These are phyloP conservation scores for Cladosporium austrohemisphaericum DNA, from an alignment of 2,329 filamentous ascomycete genomes.

Conservation along the genomic window DNA sequence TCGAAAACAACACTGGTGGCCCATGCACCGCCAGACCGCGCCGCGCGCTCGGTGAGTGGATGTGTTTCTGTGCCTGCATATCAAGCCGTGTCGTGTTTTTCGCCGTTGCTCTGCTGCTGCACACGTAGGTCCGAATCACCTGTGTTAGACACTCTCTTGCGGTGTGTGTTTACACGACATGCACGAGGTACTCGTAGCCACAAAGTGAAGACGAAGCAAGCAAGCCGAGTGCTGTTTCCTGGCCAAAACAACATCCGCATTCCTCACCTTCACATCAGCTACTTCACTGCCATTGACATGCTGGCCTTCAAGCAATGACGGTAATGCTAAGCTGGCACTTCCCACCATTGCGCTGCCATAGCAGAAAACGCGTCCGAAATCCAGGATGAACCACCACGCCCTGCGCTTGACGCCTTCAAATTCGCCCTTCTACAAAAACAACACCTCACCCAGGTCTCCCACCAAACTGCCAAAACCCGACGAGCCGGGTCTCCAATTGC, in stretches of 20 bases:
- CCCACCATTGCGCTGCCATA: conserved; percentile 23
- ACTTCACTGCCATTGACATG: conserved; percentile 7
- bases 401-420: conserved; percentile 64
- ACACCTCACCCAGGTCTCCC: conserved; percentile 54
- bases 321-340: conserved; percentile 16
- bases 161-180: not conserved
- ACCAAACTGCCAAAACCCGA: conserved; percentile 43
- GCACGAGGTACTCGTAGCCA: not conserved
- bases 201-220: not conserved
- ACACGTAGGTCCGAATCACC: too few relatives aligned
- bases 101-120: not conserved
- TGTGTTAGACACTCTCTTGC: not conserved
- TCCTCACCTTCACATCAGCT: not conserved
- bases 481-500: conserved; percentile 61
- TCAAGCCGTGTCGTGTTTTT: not conserved
- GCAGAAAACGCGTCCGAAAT: conserved; percentile 3
- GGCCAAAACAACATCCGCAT: conserved; percentile 6
- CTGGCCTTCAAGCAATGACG: conserved; percentile 18
- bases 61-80: not conserved
- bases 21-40: too few relatives aligned
- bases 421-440: conserved; percentile 60
- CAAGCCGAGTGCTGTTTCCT: conserved; percentile 10
- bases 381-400: conserved; percentile 40
- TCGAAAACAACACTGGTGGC: too few relatives aligned
- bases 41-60: conserved; percentile 8